Evolutionary conservation across 495 filamentous ascomycete genomes (phyloP).

Genomic region (Tuber borchii): DNA sequence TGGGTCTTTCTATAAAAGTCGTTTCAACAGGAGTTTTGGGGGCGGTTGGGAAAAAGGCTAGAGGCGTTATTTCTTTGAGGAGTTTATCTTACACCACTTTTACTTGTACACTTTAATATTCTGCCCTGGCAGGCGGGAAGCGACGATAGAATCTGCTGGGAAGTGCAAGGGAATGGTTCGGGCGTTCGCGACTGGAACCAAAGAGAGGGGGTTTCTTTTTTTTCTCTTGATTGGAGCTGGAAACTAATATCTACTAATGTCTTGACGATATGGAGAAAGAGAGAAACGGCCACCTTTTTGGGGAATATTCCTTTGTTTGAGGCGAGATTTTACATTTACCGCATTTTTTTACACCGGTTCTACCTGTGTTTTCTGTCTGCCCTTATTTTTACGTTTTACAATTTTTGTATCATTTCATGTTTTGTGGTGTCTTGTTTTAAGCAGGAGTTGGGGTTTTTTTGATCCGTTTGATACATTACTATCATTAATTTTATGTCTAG

Average conservation of each 20-base stretch:
- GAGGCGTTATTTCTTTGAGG: slow-evolving; percentile 6
- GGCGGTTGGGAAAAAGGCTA: slow-evolving; percentile 2
- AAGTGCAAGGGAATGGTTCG: not conserved
- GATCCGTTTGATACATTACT: not conserved
- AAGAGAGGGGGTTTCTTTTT: not conserved
- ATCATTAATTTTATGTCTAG: slow-evolving; percentile 1
- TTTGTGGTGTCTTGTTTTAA: not conserved
- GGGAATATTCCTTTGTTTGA: not conserved
- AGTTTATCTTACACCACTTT: slow-evolving; percentile 4
- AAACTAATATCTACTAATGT: slow-evolving; percentile 6
- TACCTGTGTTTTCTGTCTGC: not conserved
- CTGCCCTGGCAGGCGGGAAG: not conserved
- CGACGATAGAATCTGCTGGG: not conserved
- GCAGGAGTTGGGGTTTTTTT: not conserved
- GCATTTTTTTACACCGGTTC: not conserved
- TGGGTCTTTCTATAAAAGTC: not conserved
- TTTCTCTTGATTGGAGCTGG: slow-evolving; percentile 2
- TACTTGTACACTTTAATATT: not conserved
- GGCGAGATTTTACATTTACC: not conserved
- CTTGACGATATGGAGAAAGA: slow-evolving; percentile 4
- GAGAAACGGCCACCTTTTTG: not conserved
- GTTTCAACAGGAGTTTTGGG: slow-evolving; percentile 3
- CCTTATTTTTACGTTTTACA: not conserved
- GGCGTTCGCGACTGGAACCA: not conserved
- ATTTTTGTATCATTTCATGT: not conserved